Base-by-base conservation (phyloP, 768 basidiomycete genomes). In the Saitozyma podzolica region DNA sequence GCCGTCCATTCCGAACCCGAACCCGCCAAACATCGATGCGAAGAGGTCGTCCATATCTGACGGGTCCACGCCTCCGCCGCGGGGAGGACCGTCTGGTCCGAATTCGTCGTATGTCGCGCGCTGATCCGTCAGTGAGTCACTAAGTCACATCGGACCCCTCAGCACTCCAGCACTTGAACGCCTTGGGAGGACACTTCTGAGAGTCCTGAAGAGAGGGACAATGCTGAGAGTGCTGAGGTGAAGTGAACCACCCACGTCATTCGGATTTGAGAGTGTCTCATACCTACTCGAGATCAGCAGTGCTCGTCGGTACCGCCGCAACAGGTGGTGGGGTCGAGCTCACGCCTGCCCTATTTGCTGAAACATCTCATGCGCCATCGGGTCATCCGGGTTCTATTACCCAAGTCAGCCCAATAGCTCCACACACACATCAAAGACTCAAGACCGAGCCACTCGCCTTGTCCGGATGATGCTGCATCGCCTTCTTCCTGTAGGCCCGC, bases 401-500 rank as follows among this genome's bases (percentile, higher is more conserved):
- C 37, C 49, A 55, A 17, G 52, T 61, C 54, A 45, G 9, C 10
- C 16, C 17, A 29, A 51, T 17, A 11, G 9, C 37, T 42, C 50
- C 51, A 40, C 48, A 6, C 20, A 9, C n/a, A 40, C n/a, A 7
- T 50, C 20, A n/a, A n/a, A n/a, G n/a, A n/a, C n/a, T n/a, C n/a
- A n/a, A n/a, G n/a, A n/a, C 19, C 2, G 37, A 41, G 39, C 5
- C 40, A 65, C 80, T 51, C 75, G 86, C 88, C 82, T 89, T 90
- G 80, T 90, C 89, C 89, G 77, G 74, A 69, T 76, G 74, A 72
- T 76, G 75, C 59, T 69, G 66, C 58, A 76, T 91, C 40, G 92
- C 92, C 87, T 93, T 94, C 82, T 86, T 89, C 77, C 89, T 88
- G 77, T 97, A 97, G 14, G 93, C 93, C 75, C 90, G 91, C 81